Evolutionary conservation across 768 basidiomycete species (phyloP).

Genomic region (Lentinus tigrinus): DNA sequence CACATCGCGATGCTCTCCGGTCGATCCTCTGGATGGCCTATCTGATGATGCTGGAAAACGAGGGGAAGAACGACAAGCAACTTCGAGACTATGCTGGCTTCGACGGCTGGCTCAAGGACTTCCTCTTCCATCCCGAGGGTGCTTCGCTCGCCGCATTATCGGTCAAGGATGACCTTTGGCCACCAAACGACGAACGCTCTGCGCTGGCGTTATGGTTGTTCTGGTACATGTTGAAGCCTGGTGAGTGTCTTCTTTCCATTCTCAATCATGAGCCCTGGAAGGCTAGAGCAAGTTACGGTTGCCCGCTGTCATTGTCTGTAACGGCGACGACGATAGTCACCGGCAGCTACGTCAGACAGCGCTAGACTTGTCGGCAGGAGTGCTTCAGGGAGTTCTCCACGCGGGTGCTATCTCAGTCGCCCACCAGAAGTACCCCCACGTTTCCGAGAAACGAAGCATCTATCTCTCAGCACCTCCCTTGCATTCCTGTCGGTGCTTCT

Average conservation of each 20-base stretch:
- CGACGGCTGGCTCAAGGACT: conserved; percentile 62
- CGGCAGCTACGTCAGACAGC: too few relatives aligned
- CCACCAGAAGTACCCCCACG: too few relatives aligned
- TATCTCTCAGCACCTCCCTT: too few relatives aligned
- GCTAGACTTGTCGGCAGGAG: too few relatives aligned
- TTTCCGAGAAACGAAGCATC: too few relatives aligned
- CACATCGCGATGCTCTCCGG: conserved; percentile 27
- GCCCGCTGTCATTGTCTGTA: too few relatives aligned
- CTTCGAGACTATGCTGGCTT: conserved; percentile 68
- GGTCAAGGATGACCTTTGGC: conserved; percentile 54
- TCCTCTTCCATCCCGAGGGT: conserved; percentile 62
- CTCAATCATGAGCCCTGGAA: background rate
- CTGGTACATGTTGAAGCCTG: conserved; percentile 67
- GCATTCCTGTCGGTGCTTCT: too few relatives aligned
- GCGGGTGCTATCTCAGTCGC: too few relatives aligned
- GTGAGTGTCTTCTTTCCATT: conserved; percentile 38
- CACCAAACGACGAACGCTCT: conserved; percentile 55
- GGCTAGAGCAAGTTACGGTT: too few relatives aligned
- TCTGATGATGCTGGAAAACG: conserved; percentile 80
- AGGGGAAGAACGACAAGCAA: conserved; percentile 68
- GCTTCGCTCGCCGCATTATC: conserved; percentile 47
- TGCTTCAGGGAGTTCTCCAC: too few relatives aligned
- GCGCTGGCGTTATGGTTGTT: conserved; percentile 77
- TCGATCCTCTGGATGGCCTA: conserved; percentile 68
- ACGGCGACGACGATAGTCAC: too few relatives aligned